These are phyloP conservation scores for Lanmaoa rubissima DNA, from an alignment of 768 basidiomycete species.

Conservation along the genomic window DNA sequence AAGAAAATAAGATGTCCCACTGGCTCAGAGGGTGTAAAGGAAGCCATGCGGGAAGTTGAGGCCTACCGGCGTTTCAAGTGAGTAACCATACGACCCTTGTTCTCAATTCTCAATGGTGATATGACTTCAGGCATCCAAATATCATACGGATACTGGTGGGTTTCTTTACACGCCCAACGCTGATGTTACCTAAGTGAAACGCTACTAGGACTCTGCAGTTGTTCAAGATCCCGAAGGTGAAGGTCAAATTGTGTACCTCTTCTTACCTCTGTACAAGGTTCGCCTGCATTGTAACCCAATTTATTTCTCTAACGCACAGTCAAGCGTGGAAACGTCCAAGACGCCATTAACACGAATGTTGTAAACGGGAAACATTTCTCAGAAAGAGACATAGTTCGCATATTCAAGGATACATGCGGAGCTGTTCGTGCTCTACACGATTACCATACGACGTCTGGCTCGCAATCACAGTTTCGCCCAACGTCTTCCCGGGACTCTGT, in stretches of 20 bases:
- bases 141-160: slow-evolving; percentile 89
- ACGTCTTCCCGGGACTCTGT: slow-evolving; percentile 11
- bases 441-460: slow-evolving; percentile 54
- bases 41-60: slow-evolving; percentile 87
- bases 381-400: slow-evolving; percentile 82
- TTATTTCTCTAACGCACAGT: slow-evolving; percentile 1
- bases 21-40: slow-evolving; percentile 83
- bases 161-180: slow-evolving; percentile 12
- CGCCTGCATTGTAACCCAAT: slow-evolving; percentile 6
- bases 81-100: slow-evolving; percentile 28
- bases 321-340: slow-evolving; percentile 92
- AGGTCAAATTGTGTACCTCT: slow-evolving; percentile 93
- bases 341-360: slow-evolving; percentile 84
- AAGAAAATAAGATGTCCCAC: slow-evolving; percentile 97
- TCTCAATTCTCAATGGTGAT: not conserved
- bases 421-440: slow-evolving; percentile 95
- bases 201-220: slow-evolving; percentile 80
- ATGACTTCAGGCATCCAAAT: slow-evolving; percentile 74
- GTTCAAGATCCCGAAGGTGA: slow-evolving; percentile 92
- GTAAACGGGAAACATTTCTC: slow-evolving; percentile 81
- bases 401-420: slow-evolving; percentile 93
- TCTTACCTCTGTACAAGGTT: slow-evolving; percentile 90
- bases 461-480: slow-evolving; percentile 23
- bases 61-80: slow-evolving; percentile 94
- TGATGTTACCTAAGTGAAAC: not conserved